Conservation (phyloP, 371 early-diverging fungal genomes). For the Lichtheimia hyalospora region DNA sequence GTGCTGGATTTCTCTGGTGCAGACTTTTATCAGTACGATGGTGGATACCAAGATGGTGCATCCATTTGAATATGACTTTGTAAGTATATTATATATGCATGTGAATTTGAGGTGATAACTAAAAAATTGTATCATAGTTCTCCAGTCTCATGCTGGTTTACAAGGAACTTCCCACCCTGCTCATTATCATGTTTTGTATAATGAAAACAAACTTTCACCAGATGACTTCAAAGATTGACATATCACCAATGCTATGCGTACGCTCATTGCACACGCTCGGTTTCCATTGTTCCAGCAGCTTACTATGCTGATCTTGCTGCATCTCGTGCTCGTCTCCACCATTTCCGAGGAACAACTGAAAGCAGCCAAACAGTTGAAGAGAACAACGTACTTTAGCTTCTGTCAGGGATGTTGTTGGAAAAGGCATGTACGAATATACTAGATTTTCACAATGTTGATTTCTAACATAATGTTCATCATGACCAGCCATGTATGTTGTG, state of each 20-base stretch:
- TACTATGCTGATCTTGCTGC: conserved; percentile 89
- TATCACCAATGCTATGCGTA: conserved; percentile 86
- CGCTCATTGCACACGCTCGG: conserved; percentile 74
- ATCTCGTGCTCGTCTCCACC: conserved; percentile 72
- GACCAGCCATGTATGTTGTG: no score
- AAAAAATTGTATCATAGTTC: conserved; percentile 26
- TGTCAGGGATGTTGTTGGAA: no score
- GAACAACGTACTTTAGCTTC: no score
- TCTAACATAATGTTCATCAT: no score
- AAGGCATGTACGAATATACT: no score
- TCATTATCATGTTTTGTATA: conserved; percentile 79
- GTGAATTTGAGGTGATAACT: no score
- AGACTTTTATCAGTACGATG: conserved; percentile 42
- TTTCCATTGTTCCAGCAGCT: conserved; percentile 76
- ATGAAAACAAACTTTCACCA: conserved; percentile 77
- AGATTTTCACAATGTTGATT: no score
- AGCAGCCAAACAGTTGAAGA: no score
- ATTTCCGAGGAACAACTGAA: no score
- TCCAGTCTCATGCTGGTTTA: conserved; percentile 84
- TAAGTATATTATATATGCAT: conserved; percentile 16
- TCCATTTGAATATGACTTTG: conserved; percentile 84
- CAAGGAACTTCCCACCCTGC: conserved; percentile 90
- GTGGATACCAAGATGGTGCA: conserved; percentile 86
- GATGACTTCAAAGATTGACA: conserved; percentile 77
- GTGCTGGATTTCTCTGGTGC: conserved; percentile 29